Base-by-base conservation (phyloP, 2,329 filamentous ascomycete species). In the Hypoxylon sp. region DNA sequence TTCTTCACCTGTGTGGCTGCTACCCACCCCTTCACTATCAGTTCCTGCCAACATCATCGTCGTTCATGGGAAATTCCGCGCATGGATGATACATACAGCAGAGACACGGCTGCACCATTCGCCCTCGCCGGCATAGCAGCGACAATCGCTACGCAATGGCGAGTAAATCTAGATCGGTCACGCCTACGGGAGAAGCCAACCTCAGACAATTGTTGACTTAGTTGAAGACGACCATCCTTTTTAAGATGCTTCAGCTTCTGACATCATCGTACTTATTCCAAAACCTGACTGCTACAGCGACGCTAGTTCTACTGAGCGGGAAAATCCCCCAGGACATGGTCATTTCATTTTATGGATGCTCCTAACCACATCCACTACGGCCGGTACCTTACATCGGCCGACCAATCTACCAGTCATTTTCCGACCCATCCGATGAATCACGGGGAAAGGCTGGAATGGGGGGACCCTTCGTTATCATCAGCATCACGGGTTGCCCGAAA, bases 301-400 rank as follows among this genome's bases (percentile, higher is more conserved):
- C 63, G 53, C 49, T 60, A 68, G 49, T 63, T 60, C 62, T 64
- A 42, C 22, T 56, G 56, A 66, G 59, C 54, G 56, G 51, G 42
- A 69, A 65, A 67, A 66, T 57, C 55, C 46, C 46, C 67, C 48
- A 62, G 48, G 61, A 58, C 67, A 71, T 55, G 58, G 57, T 64
- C 63, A 59, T 68, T 49, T 61, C 37, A 63, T 72, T 68, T 63
- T 61, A 69, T 64, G 67, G 66, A 49, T 69, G 54, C 60, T 60
- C 51, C 58, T 57, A 63, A 60, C 63, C 35, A 69, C 69, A 70
- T 69, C 73, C 71, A 73, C 67, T 68, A 67, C 64, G 64, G 63
- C 69, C 72, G 72, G 75, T 77, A 76, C 75, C 75, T 77, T 76
- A 76, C 75, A 76, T 73, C 66, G 71, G 66, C 64, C 64, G 70